Conservation (phyloP, 306 rosid genomes). For the Quercus suber region DNA sequence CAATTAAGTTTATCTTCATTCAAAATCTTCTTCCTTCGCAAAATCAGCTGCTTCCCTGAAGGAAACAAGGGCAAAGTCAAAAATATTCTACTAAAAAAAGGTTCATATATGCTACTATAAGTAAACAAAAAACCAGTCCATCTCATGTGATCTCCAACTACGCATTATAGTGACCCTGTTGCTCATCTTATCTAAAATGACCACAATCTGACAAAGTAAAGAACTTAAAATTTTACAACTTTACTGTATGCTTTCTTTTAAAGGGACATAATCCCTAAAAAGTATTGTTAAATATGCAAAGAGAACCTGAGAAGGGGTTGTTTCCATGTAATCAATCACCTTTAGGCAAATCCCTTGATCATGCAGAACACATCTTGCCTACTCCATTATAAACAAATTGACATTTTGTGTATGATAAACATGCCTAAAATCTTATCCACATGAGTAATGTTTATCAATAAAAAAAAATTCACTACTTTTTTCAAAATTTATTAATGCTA, state of each 20-base stretch:
- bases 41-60: slow-evolving; percentile 33
- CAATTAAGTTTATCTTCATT: background rate
- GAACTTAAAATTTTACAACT: slow-evolving; percentile 20
- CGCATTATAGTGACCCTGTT: slow-evolving; percentile 10
- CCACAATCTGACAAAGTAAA: slow-evolving; percentile 38
- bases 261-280: slow-evolving; percentile 64
- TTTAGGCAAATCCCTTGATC: slow-evolving; percentile 29
- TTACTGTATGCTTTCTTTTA: slow-evolving; percentile 42
- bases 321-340: background rate
- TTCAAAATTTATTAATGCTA: no score
- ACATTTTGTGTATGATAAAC: slow-evolving; percentile 29
- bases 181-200: slow-evolving; percentile 37
- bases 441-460: no score
- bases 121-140: slow-evolving; percentile 2
- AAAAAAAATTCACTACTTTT: no score
- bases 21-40: background rate
- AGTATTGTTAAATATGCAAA: slow-evolving; percentile 29
- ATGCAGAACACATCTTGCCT: slow-evolving; percentile 25
- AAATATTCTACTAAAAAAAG: slow-evolving; percentile 11
- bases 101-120: background rate
- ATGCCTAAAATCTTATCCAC: slow-evolving; percentile 40
- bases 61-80: slow-evolving; percentile 40
- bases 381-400: slow-evolving; percentile 18
- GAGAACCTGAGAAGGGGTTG: slow-evolving; percentile 26
- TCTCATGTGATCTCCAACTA: slow-evolving; percentile 31